Conservation (phyloP, 495 filamentous ascomycete genomes). For the Elaphomyces granulatus region DNA sequence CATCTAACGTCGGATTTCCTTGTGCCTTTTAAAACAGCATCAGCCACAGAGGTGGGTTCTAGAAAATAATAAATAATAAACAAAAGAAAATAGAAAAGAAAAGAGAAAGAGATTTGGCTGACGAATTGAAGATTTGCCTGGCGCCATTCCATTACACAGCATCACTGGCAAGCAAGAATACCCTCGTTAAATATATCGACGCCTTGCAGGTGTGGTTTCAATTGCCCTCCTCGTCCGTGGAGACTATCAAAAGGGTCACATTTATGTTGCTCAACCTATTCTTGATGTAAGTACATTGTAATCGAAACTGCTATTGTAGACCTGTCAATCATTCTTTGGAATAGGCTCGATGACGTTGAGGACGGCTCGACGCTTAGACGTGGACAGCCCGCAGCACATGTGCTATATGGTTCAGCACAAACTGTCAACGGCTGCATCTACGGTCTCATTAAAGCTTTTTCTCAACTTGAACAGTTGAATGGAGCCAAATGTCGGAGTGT, state of each 20-base stretch:
- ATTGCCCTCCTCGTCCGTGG: constrained; percentile 2
- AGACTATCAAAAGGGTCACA: constrained; percentile 8
- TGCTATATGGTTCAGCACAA: constrained; percentile 23
- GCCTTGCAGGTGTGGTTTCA: constrained; percentile 12
- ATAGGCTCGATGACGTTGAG: constrained; percentile 28
- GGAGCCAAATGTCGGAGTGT: too few species aligned
- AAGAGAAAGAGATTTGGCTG: too few species aligned
- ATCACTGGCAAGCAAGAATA: constrained; percentile 7
- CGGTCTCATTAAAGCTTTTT: constrained; percentile 26
- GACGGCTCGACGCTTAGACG: constrained; percentile 25
- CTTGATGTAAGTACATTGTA: constrained; percentile 12
- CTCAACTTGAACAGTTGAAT: constrained; percentile 6
- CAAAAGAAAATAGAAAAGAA: too few species aligned
- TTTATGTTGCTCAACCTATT: constrained; percentile 13
- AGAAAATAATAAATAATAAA: too few species aligned
- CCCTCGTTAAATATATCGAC: constrained; percentile 9
- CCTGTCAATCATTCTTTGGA: constrained; percentile 7
- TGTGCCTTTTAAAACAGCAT: neutral
- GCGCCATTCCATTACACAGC: neutral
- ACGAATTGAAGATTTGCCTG: neutral
- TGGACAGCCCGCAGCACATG: constrained; percentile 22
- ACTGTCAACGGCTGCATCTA: constrained; percentile 41
- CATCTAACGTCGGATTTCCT: too few species aligned
- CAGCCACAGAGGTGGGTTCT: neutral
- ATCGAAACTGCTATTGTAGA: too few species aligned